Base-by-base conservation (phyloP, 106 monocot species). In the Acorus gramineus region DNA sequence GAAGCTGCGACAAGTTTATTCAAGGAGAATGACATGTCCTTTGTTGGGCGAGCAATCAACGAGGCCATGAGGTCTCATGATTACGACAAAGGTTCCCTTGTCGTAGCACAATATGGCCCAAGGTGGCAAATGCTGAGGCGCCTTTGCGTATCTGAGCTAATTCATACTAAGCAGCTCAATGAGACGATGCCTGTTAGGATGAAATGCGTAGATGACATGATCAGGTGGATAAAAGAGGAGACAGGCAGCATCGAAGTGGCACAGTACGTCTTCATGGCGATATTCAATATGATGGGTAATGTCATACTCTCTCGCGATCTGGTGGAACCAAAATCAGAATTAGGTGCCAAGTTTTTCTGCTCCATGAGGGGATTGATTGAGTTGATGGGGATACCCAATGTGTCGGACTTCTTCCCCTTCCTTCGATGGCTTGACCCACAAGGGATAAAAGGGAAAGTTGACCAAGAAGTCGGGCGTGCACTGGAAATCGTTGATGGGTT, bases 91-190 rank as follows among this genome's bases (percentile, higher is more conserved):
- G 74, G 74, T 28, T 67, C 74, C 59, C 52, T 74, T 28, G 67
- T 74, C 74, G 67, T 67, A 4, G 67, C 59, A 5, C 74, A 74
- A 53, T 59, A 6, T 8, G 74, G 74, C 4, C 55, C 52, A 2
- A 14, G 44, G 14, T 74, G 74, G 74, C 74, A 60, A 49, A 60
- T 67, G 66, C 65, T 74, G 59, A 43, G 74, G n/a, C 74, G 74
- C 1, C 74, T 74, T 14, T 67, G 52, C 45, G 50, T 44, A 45
- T 53, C 59, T 14, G 59, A 51, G 6, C 48, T 74, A 53, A 60
- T 74, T 55, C 50, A 59, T 46, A 8, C 52, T 3, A 4, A 66
- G 14, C 58, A 67, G 5, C 66, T 74, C 43, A 67, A 74, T 44
- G 59, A 59, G 11, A 44, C 47, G 59, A 13, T 13, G 14, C 52